Percentiles rank a stretch among this genome's conserved stretches.
Evolutionary conservation across 1,284 basidiomycete genomes (phyloP).

Genomic region (Wolfiporia cocos): DNA sequence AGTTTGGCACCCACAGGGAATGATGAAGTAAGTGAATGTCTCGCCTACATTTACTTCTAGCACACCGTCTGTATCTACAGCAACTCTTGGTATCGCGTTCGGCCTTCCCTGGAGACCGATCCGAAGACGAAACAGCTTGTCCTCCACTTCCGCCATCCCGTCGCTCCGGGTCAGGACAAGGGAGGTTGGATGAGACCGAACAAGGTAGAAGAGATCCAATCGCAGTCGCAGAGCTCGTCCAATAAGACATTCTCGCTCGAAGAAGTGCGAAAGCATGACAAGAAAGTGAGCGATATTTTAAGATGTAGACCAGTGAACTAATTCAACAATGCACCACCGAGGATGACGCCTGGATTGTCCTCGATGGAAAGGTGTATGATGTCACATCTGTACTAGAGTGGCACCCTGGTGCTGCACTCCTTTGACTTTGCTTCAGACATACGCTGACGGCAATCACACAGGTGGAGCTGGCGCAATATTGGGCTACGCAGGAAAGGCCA

Average conservation of each 20-base stretch:
- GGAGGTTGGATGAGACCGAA: slow-evolving; percentile 19
- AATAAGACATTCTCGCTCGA: slow-evolving; percentile 14
- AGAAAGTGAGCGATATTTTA: slow-evolving; percentile 6
- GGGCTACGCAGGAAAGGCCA: slow-evolving; percentile 18
- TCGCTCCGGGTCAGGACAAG: slow-evolving; percentile 13
- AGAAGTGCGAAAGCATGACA: slow-evolving; percentile 18
- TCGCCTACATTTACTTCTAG: background rate
- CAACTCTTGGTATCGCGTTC: slow-evolving; percentile 20
- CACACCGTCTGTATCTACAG: slow-evolving; percentile 1
- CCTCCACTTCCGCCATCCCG: slow-evolving; percentile 18
- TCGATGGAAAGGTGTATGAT: slow-evolving; percentile 22
- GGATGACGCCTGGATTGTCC: slow-evolving; percentile 21
- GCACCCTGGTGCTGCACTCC: slow-evolving; percentile 15
- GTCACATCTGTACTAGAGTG: slow-evolving; percentile 16
- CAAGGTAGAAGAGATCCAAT: background rate
- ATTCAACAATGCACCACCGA: background rate
- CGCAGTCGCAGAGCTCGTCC: background rate
- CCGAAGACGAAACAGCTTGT: slow-evolving; percentile 2
- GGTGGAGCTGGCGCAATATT: slow-evolving; percentile 16
- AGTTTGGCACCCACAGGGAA: too few species aligned
- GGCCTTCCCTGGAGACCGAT: slow-evolving; percentile 9
- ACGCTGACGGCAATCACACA: too few species aligned
- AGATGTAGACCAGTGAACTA: background rate
- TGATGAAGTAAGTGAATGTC: slow-evolving; percentile 17
- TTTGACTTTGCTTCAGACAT: too few species aligned